A percentile compares a stretch with the other conserved stretches of the same genome.
Evolutionary conservation across 805 yeast genomes (phyloP).

Genomic region (Candida pseudofarinosa): DNA sequence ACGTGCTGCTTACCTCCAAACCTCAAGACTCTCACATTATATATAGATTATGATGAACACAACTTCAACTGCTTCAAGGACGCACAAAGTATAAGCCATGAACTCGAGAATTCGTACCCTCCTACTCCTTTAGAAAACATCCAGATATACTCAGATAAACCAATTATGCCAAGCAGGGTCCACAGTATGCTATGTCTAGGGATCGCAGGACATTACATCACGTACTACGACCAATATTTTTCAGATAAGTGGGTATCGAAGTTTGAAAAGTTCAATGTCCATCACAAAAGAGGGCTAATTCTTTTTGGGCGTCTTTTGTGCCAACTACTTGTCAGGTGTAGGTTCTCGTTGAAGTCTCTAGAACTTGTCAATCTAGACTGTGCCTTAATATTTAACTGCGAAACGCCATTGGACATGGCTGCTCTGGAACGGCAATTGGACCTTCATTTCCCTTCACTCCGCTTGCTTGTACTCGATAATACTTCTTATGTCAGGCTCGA

Average conservation of each 20-base stretch:
- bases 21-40: slow-evolving; percentile 1
- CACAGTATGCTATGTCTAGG: slow-evolving; percentile 4
- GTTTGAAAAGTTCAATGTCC: slow-evolving; percentile 1
- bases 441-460: slow-evolving; percentile 12
- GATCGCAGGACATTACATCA: neutral
- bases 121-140: slow-evolving; percentile 1
- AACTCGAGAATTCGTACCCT: neutral
- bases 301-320: slow-evolving; percentile 6
- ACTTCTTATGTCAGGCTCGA: slow-evolving; percentile 10
- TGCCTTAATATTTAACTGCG: slow-evolving; percentile 10
- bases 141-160: slow-evolving; percentile 3
- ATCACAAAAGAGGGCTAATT: neutral
- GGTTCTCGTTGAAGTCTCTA: slow-evolving; percentile 7
- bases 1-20: neutral
- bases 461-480: slow-evolving; percentile 20
- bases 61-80: slow-evolving; percentile 1
- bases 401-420: neutral
- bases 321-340: slow-evolving; percentile 4
- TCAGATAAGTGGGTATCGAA: slow-evolving; percentile 1
- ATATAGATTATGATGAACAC: slow-evolving; percentile 1
- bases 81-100: neutral
- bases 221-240: slow-evolving; percentile 1
- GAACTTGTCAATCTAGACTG: slow-evolving; percentile 16
- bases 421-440: neutral
- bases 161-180: slow-evolving; percentile 6